Evolutionary conservation across 2,329 filamentous ascomycete species (phyloP), one percentile per base, ranked within the genome.

Genomic region (Celoporthe dispersa): DNA sequence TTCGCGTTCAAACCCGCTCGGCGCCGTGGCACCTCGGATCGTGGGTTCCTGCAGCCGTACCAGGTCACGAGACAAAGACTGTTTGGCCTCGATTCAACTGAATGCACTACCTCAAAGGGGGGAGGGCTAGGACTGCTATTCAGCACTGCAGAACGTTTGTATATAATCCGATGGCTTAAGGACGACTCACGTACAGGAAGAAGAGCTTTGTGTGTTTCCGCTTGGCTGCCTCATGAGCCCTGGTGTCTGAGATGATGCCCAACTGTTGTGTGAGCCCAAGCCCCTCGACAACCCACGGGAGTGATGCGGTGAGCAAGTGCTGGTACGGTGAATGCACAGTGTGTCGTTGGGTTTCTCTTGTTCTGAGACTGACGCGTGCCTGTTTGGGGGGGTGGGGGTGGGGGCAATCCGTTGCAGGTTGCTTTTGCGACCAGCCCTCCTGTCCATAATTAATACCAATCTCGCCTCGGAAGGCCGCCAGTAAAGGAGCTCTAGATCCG

Each of bases 31-130:
- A 39, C 4, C 14, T 33, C 16, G 22, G 35, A 33, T 66, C 16
- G 51, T 44, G 16, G 25, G 64, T 35, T 67, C 64, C 64, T 67
- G 64, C 37, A 67, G 53, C 53, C 19, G 35, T 3, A 53, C 35
- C 4, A 22, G 64, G 64, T n/a, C 37, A 59, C 51, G 7, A 67
- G 35, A 57, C 14, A 31, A 25, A n/a, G n/a, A 11, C 11, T 22
- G 44, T 2, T 48, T 5, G 6, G n/a, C n/a, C 19, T 31, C 44
- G 28, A 9, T 33, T 28, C 25, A 8, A 59, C 55, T 7, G 28
- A 3, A 3, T 28, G 22, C 51, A 53, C 6, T 44, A 33, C 16
- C 28, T 8, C 28, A 2, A 59, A 25, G 55, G 28, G 28, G 28
- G 22, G 55, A 28, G 16, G 55, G n/a, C 22, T n/a, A 33, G 31